Conservation (phyloP, 192 early-diverging fungal genomes). For the Coemansia sp. region DNA sequence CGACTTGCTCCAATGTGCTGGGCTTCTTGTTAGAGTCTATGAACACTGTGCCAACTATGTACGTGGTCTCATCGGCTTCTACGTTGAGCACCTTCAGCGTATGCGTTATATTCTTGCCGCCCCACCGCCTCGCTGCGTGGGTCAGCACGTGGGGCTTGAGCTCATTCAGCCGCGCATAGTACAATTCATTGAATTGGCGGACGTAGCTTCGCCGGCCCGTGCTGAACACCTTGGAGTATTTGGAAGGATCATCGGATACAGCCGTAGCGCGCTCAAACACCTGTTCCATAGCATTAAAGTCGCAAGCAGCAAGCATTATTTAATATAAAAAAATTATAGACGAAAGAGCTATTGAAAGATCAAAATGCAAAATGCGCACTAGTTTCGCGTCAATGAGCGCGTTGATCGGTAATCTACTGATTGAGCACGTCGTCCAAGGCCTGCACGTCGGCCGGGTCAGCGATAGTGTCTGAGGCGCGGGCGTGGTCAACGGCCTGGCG, state of each 20-base stretch:
- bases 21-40: conserved; percentile 86
- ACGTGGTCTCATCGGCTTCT: conserved; percentile 60
- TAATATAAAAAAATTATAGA: neutral
- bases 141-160: conserved; percentile 62
- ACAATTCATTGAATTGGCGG: conserved; percentile 85
- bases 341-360: neutral
- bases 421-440: neutral
- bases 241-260: neutral
- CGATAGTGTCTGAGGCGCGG: neutral
- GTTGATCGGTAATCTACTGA: neutral
- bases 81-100: conserved; percentile 76
- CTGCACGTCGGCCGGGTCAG: conserved; percentile 9
- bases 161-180: conserved; percentile 70
- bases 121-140: conserved; percentile 52
- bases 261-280: neutral
- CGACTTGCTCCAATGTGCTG: conserved; percentile 85
- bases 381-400: neutral
- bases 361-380: neutral
- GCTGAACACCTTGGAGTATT: conserved; percentile 13
- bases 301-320: neutral
- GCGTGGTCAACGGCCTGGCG: conserved; percentile 4
- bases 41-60: conserved; percentile 85
- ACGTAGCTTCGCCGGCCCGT: conserved; percentile 63
- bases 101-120: conserved; percentile 18
- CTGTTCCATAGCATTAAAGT: neutral